Evolutionary conservation across 2,329 filamentous ascomycete genomes (phyloP).

Genomic region (Cladophialophora exuberans): DNA sequence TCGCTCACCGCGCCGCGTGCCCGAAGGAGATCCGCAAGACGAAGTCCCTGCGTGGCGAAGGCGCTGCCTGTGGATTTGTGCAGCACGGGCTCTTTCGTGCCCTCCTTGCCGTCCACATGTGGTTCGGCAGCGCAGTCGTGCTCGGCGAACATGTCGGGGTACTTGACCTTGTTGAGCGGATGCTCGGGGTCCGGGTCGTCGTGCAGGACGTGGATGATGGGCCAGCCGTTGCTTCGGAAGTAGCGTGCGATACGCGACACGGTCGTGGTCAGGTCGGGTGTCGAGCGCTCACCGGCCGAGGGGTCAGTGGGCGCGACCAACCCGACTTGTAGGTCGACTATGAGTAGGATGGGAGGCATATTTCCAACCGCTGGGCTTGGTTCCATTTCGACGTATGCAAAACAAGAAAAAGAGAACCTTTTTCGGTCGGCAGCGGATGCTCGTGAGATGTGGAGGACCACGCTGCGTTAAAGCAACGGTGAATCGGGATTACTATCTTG

Average conservation of each 20-base stretch:
- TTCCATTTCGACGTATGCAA: no score
- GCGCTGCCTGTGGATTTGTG: background rate
- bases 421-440: no score
- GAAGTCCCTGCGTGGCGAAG: background rate
- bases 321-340: background rate
- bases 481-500: no score
- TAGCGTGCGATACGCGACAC: background rate
- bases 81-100: background rate
- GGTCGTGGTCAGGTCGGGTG: background rate
- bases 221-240: background rate
- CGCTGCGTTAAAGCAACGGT: no score
- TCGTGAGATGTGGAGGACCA: no score
- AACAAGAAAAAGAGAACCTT: no score
- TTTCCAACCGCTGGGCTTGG: no score
- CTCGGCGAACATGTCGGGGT: background rate
- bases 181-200: background rate
- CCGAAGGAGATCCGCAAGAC: background rate
- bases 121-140: background rate
- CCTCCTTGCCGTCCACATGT: background rate
- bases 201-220: background rate
- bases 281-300: background rate
- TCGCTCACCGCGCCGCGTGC: no score
- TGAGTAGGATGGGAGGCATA: no score
- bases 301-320: background rate
- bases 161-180: background rate